Evolutionary conservation across 2,329 filamentous ascomycete genomes (phyloP), one percentile per base, ranked within the genome.

Genomic region (Xylaria sp.): DNA sequence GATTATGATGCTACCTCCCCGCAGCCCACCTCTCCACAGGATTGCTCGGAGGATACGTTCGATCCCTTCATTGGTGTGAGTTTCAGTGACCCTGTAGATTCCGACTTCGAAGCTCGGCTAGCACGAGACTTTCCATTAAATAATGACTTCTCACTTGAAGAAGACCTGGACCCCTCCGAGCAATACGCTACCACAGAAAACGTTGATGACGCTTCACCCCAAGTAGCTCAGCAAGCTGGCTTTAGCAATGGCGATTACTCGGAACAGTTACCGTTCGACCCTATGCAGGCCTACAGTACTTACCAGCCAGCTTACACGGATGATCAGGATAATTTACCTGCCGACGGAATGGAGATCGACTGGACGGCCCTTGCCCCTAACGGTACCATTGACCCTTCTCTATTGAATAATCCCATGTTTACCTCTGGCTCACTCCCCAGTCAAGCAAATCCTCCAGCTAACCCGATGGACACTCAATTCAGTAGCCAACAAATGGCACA

Each of bases 101-200:
- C 42, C 17, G 32, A 45, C 5, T 65, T 69, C 14, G 66, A 69
- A 30, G 14, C 27, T 21, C 30, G 55, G 9, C 11, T 70, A 9
- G 66, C 27, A 30, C 9, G 30, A 3, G 58, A 68, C 27, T 65
- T 30, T 27, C 24, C 24, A 27, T 27, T 27, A 27, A 27, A 27
- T 27, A 27, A 27, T 4, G 58, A 68, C 27, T 65, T 30, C 47
- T 60, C 61, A 6, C 19, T 14, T 30, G 1, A 32, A 39, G n/a
- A 58, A 17, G n/a, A 24, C 7, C 12, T 32, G 7, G 12, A 19
- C 30, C 11, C 59, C 11, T 12, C 36, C 24, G n/a, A 47, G 17
- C 19, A 14, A 4, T 36, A 36, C 11, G 34, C 34, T 6, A 7
- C 11, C 34, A 27, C 24, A 4, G 34, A 36, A 11, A 2, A 21